These are phyloP conservation scores for Schwanniomyces sp. DNA, from an alignment of 805 yeast genomes.

Conservation along the genomic window DNA sequence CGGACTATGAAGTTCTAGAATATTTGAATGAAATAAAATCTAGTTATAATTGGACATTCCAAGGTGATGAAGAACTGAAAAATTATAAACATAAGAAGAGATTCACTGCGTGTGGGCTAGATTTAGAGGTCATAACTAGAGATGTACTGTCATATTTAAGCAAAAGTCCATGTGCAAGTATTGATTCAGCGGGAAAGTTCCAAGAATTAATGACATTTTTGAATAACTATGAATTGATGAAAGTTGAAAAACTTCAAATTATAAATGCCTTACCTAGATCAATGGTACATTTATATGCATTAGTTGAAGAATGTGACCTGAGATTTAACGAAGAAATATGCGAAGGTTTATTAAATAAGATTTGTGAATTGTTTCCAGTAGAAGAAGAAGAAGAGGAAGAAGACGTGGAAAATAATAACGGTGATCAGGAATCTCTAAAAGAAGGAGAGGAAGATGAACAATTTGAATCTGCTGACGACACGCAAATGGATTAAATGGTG, in stretches of 20 bases:
- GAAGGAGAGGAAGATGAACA: slow-evolving; percentile 19
- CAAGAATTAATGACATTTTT: slow-evolving; percentile 45
- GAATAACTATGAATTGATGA: slow-evolving; percentile 59
- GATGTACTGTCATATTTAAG: slow-evolving; percentile 45
- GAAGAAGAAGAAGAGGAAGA: slow-evolving; percentile 27
- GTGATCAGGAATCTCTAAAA: slow-evolving; percentile 14
- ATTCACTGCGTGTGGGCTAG: slow-evolving; percentile 40
- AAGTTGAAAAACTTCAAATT: slow-evolving; percentile 81
- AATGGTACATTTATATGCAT: slow-evolving; percentile 72
- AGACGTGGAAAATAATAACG: slow-evolving; percentile 26
- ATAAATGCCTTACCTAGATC: slow-evolving; percentile 79
- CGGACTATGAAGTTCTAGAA: slow-evolving; percentile 63
- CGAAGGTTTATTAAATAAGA: slow-evolving; percentile 55
- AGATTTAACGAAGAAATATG: slow-evolving; percentile 72
- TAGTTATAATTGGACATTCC: slow-evolving; percentile 48
- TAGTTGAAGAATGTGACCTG: slow-evolving; percentile 91
- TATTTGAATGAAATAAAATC: slow-evolving; percentile 52
- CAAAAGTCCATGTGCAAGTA: slow-evolving; percentile 21
- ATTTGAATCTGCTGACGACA: slow-evolving; percentile 8
- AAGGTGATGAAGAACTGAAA: slow-evolving; percentile 27
- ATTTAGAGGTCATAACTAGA: slow-evolving; percentile 50
- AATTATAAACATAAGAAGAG: slow-evolving; percentile 23
- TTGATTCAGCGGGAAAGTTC: slow-evolving; percentile 22
- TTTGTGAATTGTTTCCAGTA: slow-evolving; percentile 54
- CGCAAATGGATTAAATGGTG: background rate